These are phyloP conservation scores for Asclepias syriaca DNA, from an alignment of 257 asterid species.

Conservation along the genomic window DNA sequence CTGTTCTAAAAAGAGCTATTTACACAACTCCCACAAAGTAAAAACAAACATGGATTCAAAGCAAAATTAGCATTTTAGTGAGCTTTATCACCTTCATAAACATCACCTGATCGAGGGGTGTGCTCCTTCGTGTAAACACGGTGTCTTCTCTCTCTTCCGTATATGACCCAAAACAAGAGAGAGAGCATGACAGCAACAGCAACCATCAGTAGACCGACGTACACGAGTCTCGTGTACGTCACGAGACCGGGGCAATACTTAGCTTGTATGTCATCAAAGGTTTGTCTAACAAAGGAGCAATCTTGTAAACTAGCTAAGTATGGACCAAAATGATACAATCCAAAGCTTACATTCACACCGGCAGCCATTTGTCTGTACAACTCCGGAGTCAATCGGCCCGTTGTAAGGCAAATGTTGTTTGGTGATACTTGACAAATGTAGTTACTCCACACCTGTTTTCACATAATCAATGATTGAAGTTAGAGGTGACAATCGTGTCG, in stretches of 20 bases:
- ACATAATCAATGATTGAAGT: not conserved
- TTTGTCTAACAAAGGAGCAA: constrained; percentile 62
- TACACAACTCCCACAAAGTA: too few relatives aligned
- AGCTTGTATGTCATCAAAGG: constrained; percentile 45
- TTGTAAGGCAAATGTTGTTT: constrained; percentile 47
- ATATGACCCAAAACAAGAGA: constrained; percentile 71
- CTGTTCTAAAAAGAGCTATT: too few relatives aligned
- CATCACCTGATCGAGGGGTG: constrained; percentile 18
- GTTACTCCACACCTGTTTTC: constrained; percentile 57
- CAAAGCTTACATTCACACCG: constrained; percentile 62
- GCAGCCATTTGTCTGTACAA: constrained; percentile 63
- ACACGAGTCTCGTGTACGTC: constrained; percentile 48
- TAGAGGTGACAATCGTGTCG: too few relatives aligned
- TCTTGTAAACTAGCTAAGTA: constrained; percentile 67
- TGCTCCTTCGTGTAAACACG: constrained; percentile 60
- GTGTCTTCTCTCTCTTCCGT: constrained; percentile 80
- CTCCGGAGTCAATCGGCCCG: constrained; percentile 71
- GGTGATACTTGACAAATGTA: constrained; percentile 63
- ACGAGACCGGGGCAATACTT: constrained; percentile 59
- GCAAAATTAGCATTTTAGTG: not conserved
- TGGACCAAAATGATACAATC: constrained; percentile 54
- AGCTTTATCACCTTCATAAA: constrained; percentile 28
- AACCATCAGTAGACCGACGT: constrained; percentile 64
- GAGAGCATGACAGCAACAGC: constrained; percentile 69
- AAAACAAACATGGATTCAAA: not conserved